These are phyloP conservation scores for Artemisia tridentata DNA, from an alignment of 129 eudicot species.

Conservation along the genomic window DNA sequence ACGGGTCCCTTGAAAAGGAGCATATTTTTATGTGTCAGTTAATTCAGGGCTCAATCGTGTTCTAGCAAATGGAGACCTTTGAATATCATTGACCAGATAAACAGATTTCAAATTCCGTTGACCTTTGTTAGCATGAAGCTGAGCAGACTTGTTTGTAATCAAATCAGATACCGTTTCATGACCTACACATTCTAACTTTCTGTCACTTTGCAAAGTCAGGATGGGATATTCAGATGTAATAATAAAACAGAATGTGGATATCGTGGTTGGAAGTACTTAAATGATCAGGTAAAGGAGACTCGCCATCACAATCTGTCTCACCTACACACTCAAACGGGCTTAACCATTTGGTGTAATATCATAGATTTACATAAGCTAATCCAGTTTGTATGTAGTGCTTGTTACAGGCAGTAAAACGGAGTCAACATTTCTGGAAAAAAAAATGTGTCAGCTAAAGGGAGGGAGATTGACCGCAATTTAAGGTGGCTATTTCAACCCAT, in stretches of 20 bases:
- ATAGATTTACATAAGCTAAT: background rate
- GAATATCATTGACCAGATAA: constrained; percentile 47
- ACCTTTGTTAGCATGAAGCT: constrained; percentile 35
- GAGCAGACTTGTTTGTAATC: constrained; percentile 14
- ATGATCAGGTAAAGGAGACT: no score
- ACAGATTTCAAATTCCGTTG: constrained; percentile 50
- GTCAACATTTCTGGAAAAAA: background rate
- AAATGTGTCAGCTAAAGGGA: background rate
- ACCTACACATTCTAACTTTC: constrained; percentile 17
- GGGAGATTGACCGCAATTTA: no score
- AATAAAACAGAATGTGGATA: no score
- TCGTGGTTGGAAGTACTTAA: no score
- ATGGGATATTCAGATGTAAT: no score
- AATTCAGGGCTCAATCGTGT: constrained; percentile 93
- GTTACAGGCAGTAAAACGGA: background rate
- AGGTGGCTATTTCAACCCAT: no score
- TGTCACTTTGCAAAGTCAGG: constrained; percentile 21
- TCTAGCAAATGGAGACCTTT: constrained; percentile 70
- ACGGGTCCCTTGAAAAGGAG: constrained; percentile 46
- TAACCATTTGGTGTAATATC: background rate
- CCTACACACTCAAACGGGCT: no score
- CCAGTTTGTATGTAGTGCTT: background rate
- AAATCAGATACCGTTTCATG: no score
- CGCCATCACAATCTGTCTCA: no score
- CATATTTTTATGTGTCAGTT: constrained; percentile 53